These are phyloP conservation scores for Clitopilus passeckerianus DNA, from an alignment of 768 basidiomycete genomes.

Conservation along the genomic window DNA sequence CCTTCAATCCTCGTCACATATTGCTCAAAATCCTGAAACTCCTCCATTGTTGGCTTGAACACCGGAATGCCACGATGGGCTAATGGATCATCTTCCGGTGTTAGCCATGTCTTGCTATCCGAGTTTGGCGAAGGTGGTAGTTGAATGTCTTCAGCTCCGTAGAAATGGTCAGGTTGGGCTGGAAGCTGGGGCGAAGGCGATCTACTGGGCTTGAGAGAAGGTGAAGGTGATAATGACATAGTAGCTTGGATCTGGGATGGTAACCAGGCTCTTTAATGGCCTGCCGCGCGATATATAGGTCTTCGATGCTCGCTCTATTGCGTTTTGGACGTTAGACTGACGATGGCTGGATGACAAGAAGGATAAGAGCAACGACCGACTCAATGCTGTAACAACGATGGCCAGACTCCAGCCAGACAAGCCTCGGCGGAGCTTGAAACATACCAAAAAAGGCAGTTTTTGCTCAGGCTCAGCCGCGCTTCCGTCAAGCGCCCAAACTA, in stretches of 20 bases:
- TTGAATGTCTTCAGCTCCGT: constrained; percentile 48
- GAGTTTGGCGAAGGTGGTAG: constrained; percentile 59
- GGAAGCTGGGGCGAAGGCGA: constrained; percentile 51
- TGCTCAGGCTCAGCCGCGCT: neutral
- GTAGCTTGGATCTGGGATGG: constrained; percentile 18
- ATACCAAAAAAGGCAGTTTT: neutral
- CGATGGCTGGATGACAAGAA: neutral
- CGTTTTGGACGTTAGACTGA: neutral
- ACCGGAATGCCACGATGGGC: constrained; percentile 92
- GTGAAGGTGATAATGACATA: constrained; percentile 27
- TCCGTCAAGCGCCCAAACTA: neutral
- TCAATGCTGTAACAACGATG: neutral
- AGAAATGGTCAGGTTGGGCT: constrained; percentile 83
- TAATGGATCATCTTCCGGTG: constrained; percentile 75
- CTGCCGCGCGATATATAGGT: neutral
- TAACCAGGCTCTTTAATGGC: constrained; percentile 3
- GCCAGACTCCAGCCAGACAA: neutral
- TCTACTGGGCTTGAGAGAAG: constrained; percentile 42
- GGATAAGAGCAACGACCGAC: neutral
- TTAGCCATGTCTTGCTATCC: constrained; percentile 60
- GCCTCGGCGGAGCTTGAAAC: neutral
- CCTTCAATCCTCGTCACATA: constrained; percentile 84
- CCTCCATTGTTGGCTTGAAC: constrained; percentile 90
- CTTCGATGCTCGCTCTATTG: neutral
- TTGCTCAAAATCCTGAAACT: constrained; percentile 87